phyloP scores from a whole-genome alignment of 257 asterid genomes.

The Paulownia fortunei region DNA sequence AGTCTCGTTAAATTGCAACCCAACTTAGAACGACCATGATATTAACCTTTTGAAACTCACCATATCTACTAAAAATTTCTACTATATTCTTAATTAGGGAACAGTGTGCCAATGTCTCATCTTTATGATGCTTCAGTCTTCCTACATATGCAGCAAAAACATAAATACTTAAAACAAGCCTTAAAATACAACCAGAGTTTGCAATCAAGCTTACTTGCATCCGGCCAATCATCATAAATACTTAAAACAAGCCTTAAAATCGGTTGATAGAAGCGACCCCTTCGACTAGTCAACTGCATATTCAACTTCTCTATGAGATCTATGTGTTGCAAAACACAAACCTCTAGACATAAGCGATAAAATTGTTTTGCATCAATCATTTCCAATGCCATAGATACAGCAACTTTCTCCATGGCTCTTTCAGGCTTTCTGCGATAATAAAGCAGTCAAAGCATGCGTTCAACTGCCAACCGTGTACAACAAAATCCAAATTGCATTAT shows the following conservation, averaged over 20 bases:
- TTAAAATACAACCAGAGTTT: no score
- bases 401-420: constrained; percentile 15
- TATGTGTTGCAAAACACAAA: constrained; percentile 10
- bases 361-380: not conserved
- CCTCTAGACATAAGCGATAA: not conserved
- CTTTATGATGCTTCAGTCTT: no score
- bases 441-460: constrained; percentile 17
- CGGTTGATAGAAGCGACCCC: not conserved
- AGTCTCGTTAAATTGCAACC: no score
- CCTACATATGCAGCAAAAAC: not conserved
- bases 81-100: no score
- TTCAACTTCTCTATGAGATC: not conserved
- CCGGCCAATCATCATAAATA: not conserved
- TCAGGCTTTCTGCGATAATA: constrained; percentile 50
- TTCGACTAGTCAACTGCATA: not conserved
- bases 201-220: no score
- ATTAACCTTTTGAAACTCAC: no score
- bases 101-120: no score
- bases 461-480: not conserved
- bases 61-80: no score
- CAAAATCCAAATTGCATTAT: not conserved
- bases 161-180: not conserved
- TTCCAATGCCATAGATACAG: constrained; percentile 15
- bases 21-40: no score
- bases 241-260: not conserved